These are phyloP conservation scores for Fusarium succisae DNA, from an alignment of 2,329 filamentous ascomycete genomes.

Conservation along the genomic window DNA sequence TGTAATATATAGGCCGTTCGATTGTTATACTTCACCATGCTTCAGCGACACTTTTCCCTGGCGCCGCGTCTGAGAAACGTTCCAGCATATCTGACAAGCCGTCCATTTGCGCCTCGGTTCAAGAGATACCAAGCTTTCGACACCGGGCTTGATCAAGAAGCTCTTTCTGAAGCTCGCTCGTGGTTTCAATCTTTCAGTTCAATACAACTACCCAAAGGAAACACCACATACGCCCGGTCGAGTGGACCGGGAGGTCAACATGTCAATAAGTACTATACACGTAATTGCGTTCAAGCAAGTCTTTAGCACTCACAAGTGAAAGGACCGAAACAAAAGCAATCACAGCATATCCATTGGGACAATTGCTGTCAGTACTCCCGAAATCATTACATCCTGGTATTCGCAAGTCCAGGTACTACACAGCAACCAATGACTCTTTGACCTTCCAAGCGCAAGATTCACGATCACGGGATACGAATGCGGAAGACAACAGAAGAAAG, in stretches of 20 bases:
- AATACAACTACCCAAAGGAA: slow-evolving; percentile 59
- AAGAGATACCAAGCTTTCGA: slow-evolving; percentile 60
- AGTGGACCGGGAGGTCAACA: slow-evolving; percentile 70
- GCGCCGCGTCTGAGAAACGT: background rate
- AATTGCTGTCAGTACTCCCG: slow-evolving; percentile 58
- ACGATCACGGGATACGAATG: slow-evolving; percentile 61
- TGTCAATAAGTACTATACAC: slow-evolving; percentile 65
- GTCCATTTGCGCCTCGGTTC: slow-evolving; percentile 29
- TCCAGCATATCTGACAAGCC: background rate
- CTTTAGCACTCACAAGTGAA: slow-evolving; percentile 54
- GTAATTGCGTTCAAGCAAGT: slow-evolving; percentile 44
- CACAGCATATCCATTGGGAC: slow-evolving; percentile 60
- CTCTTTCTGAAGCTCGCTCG: slow-evolving; percentile 60
- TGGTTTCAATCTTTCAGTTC: slow-evolving; percentile 60
- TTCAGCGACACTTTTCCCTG: slow-evolving; percentile 11
- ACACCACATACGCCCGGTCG: slow-evolving; percentile 65
- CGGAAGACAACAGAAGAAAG: slow-evolving; percentile 62
- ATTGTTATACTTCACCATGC: slow-evolving; percentile 11
- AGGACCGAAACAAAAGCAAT: slow-evolving; percentile 70
- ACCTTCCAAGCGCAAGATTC: slow-evolving; percentile 65
- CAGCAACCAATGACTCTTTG: slow-evolving; percentile 60
- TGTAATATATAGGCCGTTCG: background rate
- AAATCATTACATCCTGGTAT: slow-evolving; percentile 57
- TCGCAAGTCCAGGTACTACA: slow-evolving; percentile 64
- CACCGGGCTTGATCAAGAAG: slow-evolving; percentile 58